Percentiles rank a stretch among this genome's conserved stretches.
phyloP scores from a whole-genome alignment of 306 rosid species.

The Glycine tomentella region DNA sequence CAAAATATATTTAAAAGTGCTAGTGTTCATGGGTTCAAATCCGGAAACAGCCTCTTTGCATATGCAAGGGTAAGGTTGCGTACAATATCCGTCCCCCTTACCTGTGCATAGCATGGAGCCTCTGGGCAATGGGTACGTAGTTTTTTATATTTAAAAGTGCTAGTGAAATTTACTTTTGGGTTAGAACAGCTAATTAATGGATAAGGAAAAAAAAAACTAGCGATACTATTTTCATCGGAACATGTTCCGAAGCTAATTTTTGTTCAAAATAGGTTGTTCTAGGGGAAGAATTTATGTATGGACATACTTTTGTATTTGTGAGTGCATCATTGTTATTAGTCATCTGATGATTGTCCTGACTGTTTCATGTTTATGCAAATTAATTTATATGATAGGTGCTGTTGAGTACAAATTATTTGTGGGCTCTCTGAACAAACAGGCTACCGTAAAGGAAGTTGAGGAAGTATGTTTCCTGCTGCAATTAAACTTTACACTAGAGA shows the following conservation, averaged over 20 bases:
- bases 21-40: no score
- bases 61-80: no score
- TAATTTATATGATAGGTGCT: slow-evolving; percentile 71
- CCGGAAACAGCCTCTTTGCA: no score
- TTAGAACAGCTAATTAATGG: slow-evolving; percentile 18
- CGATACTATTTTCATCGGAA: slow-evolving; percentile 6
- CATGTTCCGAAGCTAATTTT: slow-evolving; percentile 21
- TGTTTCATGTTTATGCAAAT: slow-evolving; percentile 47
- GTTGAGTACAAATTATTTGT: slow-evolving; percentile 96
- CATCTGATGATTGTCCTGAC: slow-evolving; percentile 42
- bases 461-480: slow-evolving; percentile 67
- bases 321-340: slow-evolving; percentile 1
- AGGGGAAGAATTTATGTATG: slow-evolving; percentile 29
- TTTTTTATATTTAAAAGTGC: slow-evolving; percentile 23
- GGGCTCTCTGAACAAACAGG: slow-evolving; percentile 92
- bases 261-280: slow-evolving; percentile 17
- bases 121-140: no score
- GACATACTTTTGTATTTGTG: not conserved
- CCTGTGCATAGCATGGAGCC: no score
- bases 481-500: slow-evolving; percentile 38
- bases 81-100: no score
- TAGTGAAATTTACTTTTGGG: not conserved
- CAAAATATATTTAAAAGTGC: slow-evolving; percentile 13
- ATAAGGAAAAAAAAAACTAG: not conserved
- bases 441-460: slow-evolving; percentile 87